Base-by-base conservation (phyloP, 192 early-diverging fungal genomes). In the Radiomyces spectabilis region DNA sequence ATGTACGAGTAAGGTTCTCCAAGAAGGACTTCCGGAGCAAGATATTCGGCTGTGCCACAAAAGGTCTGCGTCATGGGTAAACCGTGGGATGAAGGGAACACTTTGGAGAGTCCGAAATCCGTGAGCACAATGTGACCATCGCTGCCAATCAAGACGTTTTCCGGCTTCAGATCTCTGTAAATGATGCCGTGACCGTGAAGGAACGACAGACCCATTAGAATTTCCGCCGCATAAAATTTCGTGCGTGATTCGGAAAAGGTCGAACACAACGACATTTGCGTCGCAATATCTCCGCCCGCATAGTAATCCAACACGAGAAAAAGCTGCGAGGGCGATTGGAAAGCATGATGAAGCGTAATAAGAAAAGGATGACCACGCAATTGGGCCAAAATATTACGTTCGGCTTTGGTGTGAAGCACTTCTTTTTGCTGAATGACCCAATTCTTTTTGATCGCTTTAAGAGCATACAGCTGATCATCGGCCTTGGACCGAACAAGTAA, bases 31-130 rank as follows among this genome's bases (percentile, higher is more conserved):
- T 92, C 89, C 7, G 94, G 94, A 1, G 95, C 95, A 47, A 96
- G 72, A 59, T 93, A 93, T 50, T 87, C 83, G 2, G 88, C 84
- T 10, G 89, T 96, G 33, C 91, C 92, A 63, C 91, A 93, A 63
- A 92, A 94, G 1, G 93, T 91, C 41, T 72, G 80, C 4, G 90
- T 88, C 15, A 77, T 72, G 55, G 64, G 72, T 26, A 61, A 63
- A 22, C 65, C 65, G 6, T 59, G 57, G 1, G 53, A 45, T 10
- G 40, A 16, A 7, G 27, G 15, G 22, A 66, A 59, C 49, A 52
- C 50, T 55, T 91, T 91, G 49, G 82, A 89, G 8, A 91, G 67
- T 4, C 88, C 87, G 64, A 91, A 91, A 65, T 91, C 88, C 10
- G 82, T 76, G 13, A 91, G 59, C 1, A 83, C 75, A 42, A 91